phyloP scores from a whole-genome alignment of 192 early-diverging fungal genomes.

The Chytriomyces hyalinus region DNA sequence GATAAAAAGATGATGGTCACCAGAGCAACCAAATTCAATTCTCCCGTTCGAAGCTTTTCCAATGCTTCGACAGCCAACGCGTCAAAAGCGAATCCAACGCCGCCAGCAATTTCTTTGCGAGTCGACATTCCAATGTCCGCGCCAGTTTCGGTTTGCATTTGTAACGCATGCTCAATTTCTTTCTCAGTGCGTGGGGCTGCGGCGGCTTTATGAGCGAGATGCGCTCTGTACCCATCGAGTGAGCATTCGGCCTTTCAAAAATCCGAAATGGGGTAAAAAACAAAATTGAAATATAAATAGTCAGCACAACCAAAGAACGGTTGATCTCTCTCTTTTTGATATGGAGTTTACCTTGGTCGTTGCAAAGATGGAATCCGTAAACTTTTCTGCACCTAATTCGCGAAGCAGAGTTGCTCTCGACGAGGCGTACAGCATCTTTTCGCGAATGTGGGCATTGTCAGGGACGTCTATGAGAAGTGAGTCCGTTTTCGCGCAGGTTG shows the following conservation, averaged over 20 bases:
- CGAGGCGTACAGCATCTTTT: conserved; percentile 88
- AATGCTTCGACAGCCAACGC: conserved; percentile 68
- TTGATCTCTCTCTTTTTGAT: too few species aligned
- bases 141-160: conserved; percentile 60
- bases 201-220: conserved; percentile 64
- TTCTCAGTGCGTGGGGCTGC: conserved; percentile 84
- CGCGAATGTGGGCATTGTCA: conserved; percentile 28
- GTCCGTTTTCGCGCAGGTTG: too few species aligned
- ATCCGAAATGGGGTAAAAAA: too few species aligned
- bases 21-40: conserved; percentile 57
- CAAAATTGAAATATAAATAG: too few species aligned
- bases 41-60: conserved; percentile 49
- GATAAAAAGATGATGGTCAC: conserved; percentile 13
- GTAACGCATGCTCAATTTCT: conserved; percentile 76
- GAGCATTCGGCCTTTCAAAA: conserved; percentile 65
- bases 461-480: conserved; percentile 21
- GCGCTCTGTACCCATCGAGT: conserved; percentile 66
- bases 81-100: conserved; percentile 65
- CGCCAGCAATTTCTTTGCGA: conserved; percentile 67
- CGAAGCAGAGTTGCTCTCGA: conserved; percentile 79
- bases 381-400: conserved; percentile 79
- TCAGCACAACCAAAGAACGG: too few species aligned
- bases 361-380: conserved; percentile 84
- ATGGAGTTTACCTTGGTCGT: conserved; percentile 58
- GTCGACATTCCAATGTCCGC: conserved; percentile 61